Evolutionary conservation across 208 protist genomes (phyloP).

Genomic region (Crithidia sp.): DNA sequence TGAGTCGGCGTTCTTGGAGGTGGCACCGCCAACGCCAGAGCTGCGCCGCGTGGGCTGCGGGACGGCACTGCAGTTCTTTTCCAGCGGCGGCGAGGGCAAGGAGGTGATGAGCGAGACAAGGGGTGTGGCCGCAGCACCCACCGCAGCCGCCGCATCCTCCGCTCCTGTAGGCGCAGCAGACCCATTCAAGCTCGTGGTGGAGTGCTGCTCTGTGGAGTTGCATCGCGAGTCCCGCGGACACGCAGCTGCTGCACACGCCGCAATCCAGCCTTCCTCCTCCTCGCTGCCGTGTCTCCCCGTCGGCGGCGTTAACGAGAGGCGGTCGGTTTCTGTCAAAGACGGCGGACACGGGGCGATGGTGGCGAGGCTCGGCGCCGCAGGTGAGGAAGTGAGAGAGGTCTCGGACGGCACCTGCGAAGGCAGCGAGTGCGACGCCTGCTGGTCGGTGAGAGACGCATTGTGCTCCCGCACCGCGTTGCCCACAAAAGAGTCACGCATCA

Average conservation of each 20-base stretch:
- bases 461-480: conserved; percentile 26
- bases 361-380: conserved; percentile 14
- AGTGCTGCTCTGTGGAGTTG: neutral
- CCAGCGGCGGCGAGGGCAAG: neutral
- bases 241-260: neutral
- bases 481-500: conserved; percentile 35
- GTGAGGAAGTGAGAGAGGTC: conserved; percentile 7
- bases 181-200: neutral
- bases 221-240: neutral
- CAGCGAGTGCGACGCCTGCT: neutral
- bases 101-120: neutral
- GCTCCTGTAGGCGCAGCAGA: neutral
- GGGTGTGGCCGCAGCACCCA: neutral
- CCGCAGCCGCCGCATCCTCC: neutral
- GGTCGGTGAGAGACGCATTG: conserved; percentile 22
- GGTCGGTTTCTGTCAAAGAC: neutral
- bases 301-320: neutral
- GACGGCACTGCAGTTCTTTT: neutral
- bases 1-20: conserved; percentile 1
- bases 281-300: neutral
- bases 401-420: neutral
- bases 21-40: neutral
- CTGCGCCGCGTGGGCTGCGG: neutral
- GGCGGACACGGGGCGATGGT: conserved; percentile 7
- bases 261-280: neutral